Percentiles rank a stretch among this genome's conserved stretches.
Evolutionary conservation across 495 filamentous ascomycete genomes (phyloP).

Genomic region (Cercophora newfieldiana): DNA sequence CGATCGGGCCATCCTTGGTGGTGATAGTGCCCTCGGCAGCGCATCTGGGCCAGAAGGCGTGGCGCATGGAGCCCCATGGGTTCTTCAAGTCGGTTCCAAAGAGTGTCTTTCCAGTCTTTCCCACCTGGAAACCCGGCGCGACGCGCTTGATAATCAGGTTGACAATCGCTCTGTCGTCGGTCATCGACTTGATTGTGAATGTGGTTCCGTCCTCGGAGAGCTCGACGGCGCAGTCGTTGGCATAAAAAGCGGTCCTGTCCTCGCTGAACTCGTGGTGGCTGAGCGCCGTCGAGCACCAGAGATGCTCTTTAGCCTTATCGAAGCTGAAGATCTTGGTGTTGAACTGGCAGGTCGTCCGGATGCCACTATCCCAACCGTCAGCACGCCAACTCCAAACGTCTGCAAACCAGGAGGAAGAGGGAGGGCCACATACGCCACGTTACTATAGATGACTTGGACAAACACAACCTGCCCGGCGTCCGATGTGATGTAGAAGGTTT

Average conservation of each 20-base stretch:
- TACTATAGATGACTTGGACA: constrained; percentile 94
- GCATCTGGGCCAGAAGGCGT: constrained; percentile 90
- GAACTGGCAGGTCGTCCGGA: constrained; percentile 88
- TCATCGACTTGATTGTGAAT: constrained; percentile 83
- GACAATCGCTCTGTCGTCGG: constrained; percentile 73
- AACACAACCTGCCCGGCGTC: constrained; percentile 75
- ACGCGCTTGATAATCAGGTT: constrained; percentile 75
- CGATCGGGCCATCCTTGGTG: constrained; percentile 77
- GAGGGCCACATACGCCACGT: constrained; percentile 80
- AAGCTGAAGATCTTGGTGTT: constrained; percentile 86
- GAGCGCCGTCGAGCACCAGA: constrained; percentile 81
- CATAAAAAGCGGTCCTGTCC: constrained; percentile 76
- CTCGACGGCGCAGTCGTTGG: constrained; percentile 76
- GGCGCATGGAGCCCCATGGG: constrained; percentile 91
- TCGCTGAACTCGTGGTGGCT: constrained; percentile 79
- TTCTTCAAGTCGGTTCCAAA: constrained; percentile 81
- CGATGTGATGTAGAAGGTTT: constrained; percentile 87
- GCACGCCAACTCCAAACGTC: constrained; percentile 26
- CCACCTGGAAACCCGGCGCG: constrained; percentile 80
- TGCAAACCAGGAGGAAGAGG: constrained; percentile 4
- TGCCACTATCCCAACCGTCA: constrained; percentile 58
- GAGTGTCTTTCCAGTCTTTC: constrained; percentile 79
- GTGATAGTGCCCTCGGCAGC: constrained; percentile 77
- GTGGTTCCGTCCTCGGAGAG: constrained; percentile 78
- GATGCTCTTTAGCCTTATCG: constrained; percentile 59